phyloP scores from a whole-genome alignment of 140 eudicot genomes.

The Oenanthe javanica region DNA sequence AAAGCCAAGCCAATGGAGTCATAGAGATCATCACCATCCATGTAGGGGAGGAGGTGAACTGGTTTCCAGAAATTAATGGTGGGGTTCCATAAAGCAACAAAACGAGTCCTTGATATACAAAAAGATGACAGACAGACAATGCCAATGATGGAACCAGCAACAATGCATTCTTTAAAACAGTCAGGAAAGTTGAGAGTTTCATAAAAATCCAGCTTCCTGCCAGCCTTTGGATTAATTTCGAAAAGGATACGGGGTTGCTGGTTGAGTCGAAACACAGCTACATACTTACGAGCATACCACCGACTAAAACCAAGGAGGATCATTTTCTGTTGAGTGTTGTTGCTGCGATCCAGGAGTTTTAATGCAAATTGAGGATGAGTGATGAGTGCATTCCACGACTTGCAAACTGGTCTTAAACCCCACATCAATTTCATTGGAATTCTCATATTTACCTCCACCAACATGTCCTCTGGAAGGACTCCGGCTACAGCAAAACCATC shows the following conservation, averaged over 20 bases:
- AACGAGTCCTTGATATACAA: neutral
- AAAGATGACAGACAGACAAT: neutral
- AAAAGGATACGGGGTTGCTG: neutral
- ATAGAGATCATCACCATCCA: neutral
- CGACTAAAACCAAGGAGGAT: neutral
- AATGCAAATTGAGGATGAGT: neutral
- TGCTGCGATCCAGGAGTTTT: neutral
- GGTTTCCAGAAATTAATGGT: neutral
- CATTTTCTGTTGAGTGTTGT: neutral
- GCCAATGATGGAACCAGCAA: neutral
- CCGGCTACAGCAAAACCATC: neutral
- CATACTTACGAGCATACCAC: neutral
- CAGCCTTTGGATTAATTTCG: neutral
- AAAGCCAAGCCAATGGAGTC: too few species aligned
- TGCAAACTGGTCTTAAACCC: neutral
- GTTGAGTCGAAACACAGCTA: too few species aligned
- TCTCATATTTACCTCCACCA: neutral
- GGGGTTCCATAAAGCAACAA: neutral
- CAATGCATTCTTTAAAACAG: neutral
- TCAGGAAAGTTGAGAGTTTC: neutral
- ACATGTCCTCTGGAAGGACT: neutral
- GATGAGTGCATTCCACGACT: neutral
- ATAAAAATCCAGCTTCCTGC: neutral
- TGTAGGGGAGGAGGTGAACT: neutral
- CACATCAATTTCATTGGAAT: neutral